Percentiles rank a stretch among this genome's conserved stretches.
These are phyloP conservation scores for Verticillium zaregamsianum DNA, from an alignment of 2,329 filamentous ascomycete species.

Conservation along the genomic window DNA sequence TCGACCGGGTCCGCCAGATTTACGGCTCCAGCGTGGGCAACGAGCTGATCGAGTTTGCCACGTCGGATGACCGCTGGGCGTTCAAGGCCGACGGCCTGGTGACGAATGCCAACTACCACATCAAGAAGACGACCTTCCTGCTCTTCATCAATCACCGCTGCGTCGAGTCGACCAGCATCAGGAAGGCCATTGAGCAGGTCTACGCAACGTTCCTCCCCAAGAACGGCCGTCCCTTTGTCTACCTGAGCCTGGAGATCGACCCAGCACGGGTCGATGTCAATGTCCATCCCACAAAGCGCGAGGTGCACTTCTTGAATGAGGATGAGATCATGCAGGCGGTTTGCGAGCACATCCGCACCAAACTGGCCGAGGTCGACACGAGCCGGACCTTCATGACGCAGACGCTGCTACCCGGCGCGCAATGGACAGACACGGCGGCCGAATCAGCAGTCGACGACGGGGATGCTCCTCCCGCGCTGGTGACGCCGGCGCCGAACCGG, in stretches of 20 bases:
- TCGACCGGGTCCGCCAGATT: slow-evolving; percentile 86
- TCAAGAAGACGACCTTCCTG: slow-evolving; percentile 82
- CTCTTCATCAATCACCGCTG: slow-evolving; percentile 96
- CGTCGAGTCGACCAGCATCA: slow-evolving; percentile 84
- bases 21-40: slow-evolving; percentile 81
- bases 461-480: slow-evolving; percentile 20
- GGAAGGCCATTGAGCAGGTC: slow-evolving; percentile 85
- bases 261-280: slow-evolving; percentile 93
- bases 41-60: slow-evolving; percentile 74
- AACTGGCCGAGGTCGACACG: slow-evolving; percentile 82
- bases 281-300: slow-evolving; percentile 92
- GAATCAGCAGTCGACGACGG: slow-evolving; percentile 18
- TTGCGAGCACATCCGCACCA: slow-evolving; percentile 72
- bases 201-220: slow-evolving; percentile 88
- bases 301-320: slow-evolving; percentile 96
- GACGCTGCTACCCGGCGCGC: slow-evolving; percentile 72
- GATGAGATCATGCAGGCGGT: slow-evolving; percentile 90
- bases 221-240: slow-evolving; percentile 89
- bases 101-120: slow-evolving; percentile 91
- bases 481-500: slow-evolving; percentile 31
- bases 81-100: slow-evolving; percentile 78
- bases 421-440: slow-evolving; percentile 21
- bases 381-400: slow-evolving; percentile 95
- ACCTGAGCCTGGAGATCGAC: slow-evolving; percentile 88
- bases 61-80: slow-evolving; percentile 72